These are phyloP conservation scores for Phytophthora tentaculata DNA, from an alignment of 352 stramenopile genomes.

Conservation along the genomic window DNA sequence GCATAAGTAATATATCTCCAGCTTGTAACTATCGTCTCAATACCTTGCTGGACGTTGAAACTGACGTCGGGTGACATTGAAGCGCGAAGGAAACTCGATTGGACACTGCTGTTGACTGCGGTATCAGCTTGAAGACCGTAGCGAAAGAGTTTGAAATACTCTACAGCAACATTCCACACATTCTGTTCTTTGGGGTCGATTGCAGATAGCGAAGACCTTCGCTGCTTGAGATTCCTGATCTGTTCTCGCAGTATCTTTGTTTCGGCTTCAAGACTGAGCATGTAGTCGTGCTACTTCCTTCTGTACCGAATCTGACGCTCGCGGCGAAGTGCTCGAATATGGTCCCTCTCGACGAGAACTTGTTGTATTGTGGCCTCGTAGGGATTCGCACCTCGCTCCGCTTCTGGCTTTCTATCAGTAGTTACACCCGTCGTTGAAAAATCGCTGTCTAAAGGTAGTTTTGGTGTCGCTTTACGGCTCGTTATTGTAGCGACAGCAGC, in stretches of 20 bases:
- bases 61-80: slow-evolving; percentile 9
- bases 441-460: too few relatives aligned
- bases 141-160: slow-evolving; percentile 19
- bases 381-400: background rate
- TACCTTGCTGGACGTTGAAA: slow-evolving; percentile 11
- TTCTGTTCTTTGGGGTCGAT: background rate
- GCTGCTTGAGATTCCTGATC: background rate
- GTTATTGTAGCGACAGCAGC: background rate
- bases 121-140: background rate
- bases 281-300: slow-evolving; percentile 18
- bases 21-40: slow-evolving; percentile 7
- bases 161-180: slow-evolving; percentile 8
- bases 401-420: background rate
- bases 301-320: slow-evolving; percentile 18
- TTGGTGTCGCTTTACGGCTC: too few relatives aligned
- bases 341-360: background rate
- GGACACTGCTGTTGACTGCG: background rate
- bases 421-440: background rate
- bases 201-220: background rate
- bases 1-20: slow-evolving; percentile 5
- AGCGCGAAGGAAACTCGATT: slow-evolving; percentile 11
- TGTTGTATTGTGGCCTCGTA: background rate
- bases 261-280: slow-evolving; percentile 3
- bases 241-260: background rate
- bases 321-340: slow-evolving; percentile 5